Percentiles rank a stretch among this genome's conserved stretches.
These are phyloP conservation scores for Acer saccharum DNA, from an alignment of 345 rosid genomes.

Conservation along the genomic window DNA sequence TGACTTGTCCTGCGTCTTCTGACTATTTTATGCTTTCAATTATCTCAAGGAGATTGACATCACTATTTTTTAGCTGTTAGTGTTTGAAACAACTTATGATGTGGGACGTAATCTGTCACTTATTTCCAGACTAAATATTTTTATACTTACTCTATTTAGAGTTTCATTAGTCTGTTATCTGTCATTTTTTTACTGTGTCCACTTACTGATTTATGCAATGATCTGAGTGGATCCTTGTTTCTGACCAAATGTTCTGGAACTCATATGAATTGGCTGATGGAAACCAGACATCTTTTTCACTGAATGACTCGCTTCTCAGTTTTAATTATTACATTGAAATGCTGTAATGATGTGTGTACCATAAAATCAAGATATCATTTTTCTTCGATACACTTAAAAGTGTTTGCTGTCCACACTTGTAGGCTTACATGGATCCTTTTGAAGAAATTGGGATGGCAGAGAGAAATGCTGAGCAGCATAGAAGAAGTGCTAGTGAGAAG, in stretches of 20 bases:
- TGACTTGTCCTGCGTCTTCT: background rate
- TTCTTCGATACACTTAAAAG: conserved; percentile 10
- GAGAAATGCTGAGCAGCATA: conserved; percentile 73
- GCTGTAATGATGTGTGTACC: conserved; percentile 11
- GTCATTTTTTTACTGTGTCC: background rate
- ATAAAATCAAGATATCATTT: background rate
- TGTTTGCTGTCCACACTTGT: conserved; percentile 15
- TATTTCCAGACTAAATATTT: background rate
- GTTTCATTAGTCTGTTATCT: background rate
- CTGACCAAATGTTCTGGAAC: background rate
- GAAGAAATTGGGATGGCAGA: conserved; percentile 80
- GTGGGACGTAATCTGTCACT: background rate
- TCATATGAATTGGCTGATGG: background rate
- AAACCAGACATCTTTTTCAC: background rate
- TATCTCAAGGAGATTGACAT: background rate
- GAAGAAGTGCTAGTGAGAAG: conserved; percentile 89
- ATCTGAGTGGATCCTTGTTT: conserved; percentile 9
- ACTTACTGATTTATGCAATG: background rate
- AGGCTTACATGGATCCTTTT: conserved; percentile 84
- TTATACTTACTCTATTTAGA: background rate
- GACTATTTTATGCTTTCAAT: background rate
- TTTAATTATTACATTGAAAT: background rate
- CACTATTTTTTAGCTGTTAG: background rate
- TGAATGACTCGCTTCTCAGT: background rate
- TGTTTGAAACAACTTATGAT: conserved; percentile 2